Conservation (phyloP, 345 rosid species). For the Physaria fendleri region DNA sequence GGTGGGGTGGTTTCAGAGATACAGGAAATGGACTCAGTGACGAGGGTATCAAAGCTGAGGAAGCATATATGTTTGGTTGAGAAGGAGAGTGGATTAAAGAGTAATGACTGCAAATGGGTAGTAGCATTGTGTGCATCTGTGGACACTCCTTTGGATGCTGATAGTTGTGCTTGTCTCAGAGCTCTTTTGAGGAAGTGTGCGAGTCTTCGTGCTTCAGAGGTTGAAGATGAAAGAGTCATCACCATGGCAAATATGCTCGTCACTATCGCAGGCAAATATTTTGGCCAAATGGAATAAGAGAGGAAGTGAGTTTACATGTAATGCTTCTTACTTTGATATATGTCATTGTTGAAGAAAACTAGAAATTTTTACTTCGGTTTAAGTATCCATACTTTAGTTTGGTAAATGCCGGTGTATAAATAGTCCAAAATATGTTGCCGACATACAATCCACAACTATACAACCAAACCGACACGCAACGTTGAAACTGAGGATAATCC, state of each 20-base stretch:
- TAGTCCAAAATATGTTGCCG: background rate
- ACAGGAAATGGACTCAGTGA: conserved; percentile 59
- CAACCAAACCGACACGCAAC: conserved; percentile 27
- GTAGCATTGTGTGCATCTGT: conserved; percentile 71
- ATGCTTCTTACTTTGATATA: background rate
- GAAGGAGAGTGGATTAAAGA: conserved; percentile 30
- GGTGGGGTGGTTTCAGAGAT: conserved; percentile 37
- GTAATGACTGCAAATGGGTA: conserved; percentile 58
- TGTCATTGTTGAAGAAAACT: background rate
- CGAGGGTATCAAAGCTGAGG: conserved; percentile 57
- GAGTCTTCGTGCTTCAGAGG: conserved; percentile 48
- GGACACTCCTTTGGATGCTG: conserved; percentile 66
- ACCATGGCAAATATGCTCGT: conserved; percentile 67
- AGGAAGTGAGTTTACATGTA: background rate
- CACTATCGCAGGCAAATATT: conserved; percentile 67
- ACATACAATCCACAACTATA: conserved; percentile 17
- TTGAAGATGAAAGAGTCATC: conserved; percentile 54
- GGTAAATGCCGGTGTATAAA: background rate
- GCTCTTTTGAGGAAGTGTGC: conserved; percentile 74
- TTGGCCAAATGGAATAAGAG: conserved; percentile 57
- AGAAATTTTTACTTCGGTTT: background rate
- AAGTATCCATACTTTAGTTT: too few species aligned
- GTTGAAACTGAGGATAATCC: background rate
- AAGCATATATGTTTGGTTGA: conserved; percentile 51
- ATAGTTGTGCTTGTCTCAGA: conserved; percentile 60